Percentiles rank a stretch among this genome's conserved stretches.
Evolutionary conservation across 2,329 filamentous ascomycete species (phyloP).

Genomic region (Huntiella moniliformis): DNA sequence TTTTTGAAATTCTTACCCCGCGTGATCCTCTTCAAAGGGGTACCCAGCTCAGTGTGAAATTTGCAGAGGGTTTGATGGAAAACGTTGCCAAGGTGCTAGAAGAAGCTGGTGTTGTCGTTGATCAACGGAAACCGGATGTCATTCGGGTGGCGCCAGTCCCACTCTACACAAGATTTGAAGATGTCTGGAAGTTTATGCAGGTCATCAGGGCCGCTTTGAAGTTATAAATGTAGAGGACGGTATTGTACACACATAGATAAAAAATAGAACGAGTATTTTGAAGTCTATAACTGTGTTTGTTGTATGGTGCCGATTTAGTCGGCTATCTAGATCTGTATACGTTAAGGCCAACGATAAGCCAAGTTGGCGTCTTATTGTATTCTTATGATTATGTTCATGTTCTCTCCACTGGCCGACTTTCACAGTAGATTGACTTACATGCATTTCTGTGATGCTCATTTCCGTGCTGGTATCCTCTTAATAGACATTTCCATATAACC

Average conservation of each 20-base stretch:
- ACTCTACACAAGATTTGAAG: conserved; percentile 63
- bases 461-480: too few relatives aligned
- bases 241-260: not conserved
- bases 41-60: conserved; percentile 58
- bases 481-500: too few relatives aligned
- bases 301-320: too few relatives aligned
- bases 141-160: conserved; percentile 70
- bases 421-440: too few relatives aligned
- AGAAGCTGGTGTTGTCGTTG: conserved; percentile 52
- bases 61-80: conserved; percentile 53
- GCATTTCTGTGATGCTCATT: too few relatives aligned
- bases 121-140: conserved; percentile 72
- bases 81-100: conserved; percentile 43
- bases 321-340: too few relatives aligned
- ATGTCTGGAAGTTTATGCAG: conserved; percentile 38
- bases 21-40: conserved; percentile 48
- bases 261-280: not conserved
- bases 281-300: too few relatives aligned
- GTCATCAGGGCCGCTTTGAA: conserved; percentile 20
- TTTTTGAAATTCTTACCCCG: conserved; percentile 51
- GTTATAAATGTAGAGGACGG: not conserved
- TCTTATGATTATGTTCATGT: too few relatives aligned
- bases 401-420: too few relatives aligned
- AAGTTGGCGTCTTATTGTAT: too few relatives aligned
- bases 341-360: too few relatives aligned